Percentiles rank a stretch among this genome's conserved stretches.
These are phyloP conservation scores for Rosa rugosa DNA, from an alignment of 306 rosid genomes.

Conservation along the genomic window DNA sequence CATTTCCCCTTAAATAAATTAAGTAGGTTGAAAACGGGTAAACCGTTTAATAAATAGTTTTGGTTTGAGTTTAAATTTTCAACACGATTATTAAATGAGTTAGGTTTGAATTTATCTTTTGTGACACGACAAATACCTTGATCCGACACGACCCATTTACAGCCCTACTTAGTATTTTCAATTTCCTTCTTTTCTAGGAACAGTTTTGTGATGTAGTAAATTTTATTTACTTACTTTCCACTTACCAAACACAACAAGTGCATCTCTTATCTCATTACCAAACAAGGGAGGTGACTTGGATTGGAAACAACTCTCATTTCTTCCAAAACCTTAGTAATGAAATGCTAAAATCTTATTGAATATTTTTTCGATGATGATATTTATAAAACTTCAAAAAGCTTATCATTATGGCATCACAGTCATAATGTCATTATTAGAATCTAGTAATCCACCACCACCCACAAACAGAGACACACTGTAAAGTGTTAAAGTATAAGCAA, in stretches of 20 bases:
- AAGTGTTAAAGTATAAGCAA: constrained; percentile 35
- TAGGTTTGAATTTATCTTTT: no score
- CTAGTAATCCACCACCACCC: constrained; percentile 1
- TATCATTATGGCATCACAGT: constrained; percentile 32
- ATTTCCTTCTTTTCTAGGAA: background rate
- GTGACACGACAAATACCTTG: no score
- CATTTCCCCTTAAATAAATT: no score
- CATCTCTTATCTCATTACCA: background rate
- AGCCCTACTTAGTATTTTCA: background rate
- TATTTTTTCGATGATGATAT: background rate
- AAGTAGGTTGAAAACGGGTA: no score
- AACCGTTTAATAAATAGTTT: no score
- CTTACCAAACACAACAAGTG: background rate
- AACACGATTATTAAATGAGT: no score
- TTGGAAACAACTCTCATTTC: background rate
- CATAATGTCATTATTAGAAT: constrained; percentile 11
- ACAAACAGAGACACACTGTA: constrained; percentile 25
- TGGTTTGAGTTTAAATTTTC: no score
- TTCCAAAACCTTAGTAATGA: background rate
- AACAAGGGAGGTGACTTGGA: background rate
- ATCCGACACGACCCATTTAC: no score
- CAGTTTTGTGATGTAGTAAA: background rate
- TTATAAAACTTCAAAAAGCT: constrained; percentile 3
- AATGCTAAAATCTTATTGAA: background rate
- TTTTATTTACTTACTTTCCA: background rate